These are phyloP conservation scores for Tuber indicum DNA, from an alignment of 495 filamentous ascomycete genomes.

Conservation along the genomic window DNA sequence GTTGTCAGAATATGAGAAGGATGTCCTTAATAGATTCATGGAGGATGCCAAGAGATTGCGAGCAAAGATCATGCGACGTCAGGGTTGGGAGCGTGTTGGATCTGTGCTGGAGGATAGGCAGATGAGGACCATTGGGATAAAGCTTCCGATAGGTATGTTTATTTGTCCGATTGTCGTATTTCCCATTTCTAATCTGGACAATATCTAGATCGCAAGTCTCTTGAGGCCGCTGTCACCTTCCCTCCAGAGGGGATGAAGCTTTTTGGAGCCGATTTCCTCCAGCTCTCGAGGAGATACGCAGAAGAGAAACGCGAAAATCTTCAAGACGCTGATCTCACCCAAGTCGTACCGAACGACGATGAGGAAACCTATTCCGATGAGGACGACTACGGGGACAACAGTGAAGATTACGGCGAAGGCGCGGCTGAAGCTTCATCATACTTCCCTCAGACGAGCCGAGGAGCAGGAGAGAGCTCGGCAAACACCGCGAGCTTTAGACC, in stretches of 20 bases:
- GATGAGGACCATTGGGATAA: constrained; percentile 76
- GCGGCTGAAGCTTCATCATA: background rate
- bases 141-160: constrained; percentile 58
- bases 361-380: constrained; percentile 31
- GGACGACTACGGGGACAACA: constrained; percentile 23
- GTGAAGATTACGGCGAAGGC: background rate
- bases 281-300: constrained; percentile 54
- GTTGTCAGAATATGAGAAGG: constrained; percentile 51
- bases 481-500: constrained; percentile 21
- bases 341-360: constrained; percentile 17
- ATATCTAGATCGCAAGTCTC: constrained; percentile 42
- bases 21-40: constrained; percentile 58
- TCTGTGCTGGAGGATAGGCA: constrained; percentile 71
- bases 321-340: constrained; percentile 40
- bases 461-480: constrained; percentile 17
- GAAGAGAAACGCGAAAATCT: constrained; percentile 57
- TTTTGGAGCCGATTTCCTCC: constrained; percentile 63
- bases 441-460: background rate
- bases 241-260: constrained; percentile 60
- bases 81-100: constrained; percentile 51
- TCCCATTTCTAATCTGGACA: background rate
- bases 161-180: constrained; percentile 19
- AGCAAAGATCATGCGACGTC: constrained; percentile 59
- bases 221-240: constrained; percentile 63
- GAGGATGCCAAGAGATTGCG: constrained; percentile 62